Evolutionary conservation across 306 rosid species (phyloP).

Genomic region (Castanospermum australe): DNA sequence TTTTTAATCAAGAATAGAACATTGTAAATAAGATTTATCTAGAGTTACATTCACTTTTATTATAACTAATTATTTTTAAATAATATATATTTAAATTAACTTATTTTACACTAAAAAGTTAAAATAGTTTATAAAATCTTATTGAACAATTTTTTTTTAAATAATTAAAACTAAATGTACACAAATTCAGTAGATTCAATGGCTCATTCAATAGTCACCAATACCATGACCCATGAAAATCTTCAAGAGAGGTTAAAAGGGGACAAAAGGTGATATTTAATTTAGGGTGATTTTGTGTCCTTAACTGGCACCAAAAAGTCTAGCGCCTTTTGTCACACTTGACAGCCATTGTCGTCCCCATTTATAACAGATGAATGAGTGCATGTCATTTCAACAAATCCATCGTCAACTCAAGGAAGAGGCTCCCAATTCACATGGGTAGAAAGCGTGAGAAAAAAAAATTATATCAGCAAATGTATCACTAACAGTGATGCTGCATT

Average conservation of each 20-base stretch:
- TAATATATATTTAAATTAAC: too few relatives aligned
- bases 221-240: not conserved
- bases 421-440: slow-evolving; percentile 4
- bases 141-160: too few relatives aligned
- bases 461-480: slow-evolving; percentile 16
- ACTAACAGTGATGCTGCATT: not conserved
- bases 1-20: too few relatives aligned
- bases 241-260: not conserved
- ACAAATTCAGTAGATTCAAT: not conserved
- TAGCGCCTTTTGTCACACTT: slow-evolving; percentile 32
- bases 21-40: too few relatives aligned
- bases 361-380: slow-evolving; percentile 12
- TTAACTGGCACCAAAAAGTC: slow-evolving; percentile 28
- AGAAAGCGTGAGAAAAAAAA: not conserved
- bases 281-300: slow-evolving; percentile 2
- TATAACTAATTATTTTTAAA: too few relatives aligned
- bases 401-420: not conserved
- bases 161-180: too few relatives aligned
- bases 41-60: too few relatives aligned
- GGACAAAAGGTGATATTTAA: not conserved
- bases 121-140: too few relatives aligned
- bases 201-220: not conserved
- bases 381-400: slow-evolving; percentile 30
- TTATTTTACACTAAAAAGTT: too few relatives aligned
- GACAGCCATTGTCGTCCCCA: slow-evolving; percentile 31